A percentile compares a stretch with the other conserved stretches of the same genome.
Evolutionary conservation across 192 early-diverging fungal species (phyloP).

Genomic region (Coemansia sp.): DNA sequence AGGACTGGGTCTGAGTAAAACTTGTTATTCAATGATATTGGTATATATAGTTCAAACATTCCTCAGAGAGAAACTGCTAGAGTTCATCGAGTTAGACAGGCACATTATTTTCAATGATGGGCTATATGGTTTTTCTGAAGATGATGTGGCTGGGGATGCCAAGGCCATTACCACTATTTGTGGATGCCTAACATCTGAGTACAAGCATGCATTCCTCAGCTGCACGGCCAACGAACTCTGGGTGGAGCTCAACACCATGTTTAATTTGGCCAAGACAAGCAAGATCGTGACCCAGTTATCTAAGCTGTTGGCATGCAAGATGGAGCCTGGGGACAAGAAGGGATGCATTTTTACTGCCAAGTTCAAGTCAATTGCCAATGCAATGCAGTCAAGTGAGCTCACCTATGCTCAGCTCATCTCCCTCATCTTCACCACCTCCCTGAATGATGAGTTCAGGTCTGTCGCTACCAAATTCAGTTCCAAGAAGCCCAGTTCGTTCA

Average conservation of each 20-base stretch:
- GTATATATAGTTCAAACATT: too few species aligned
- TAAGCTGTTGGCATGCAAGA: neutral
- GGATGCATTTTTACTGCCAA: neutral
- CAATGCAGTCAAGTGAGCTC: too few species aligned
- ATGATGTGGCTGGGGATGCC: too few species aligned
- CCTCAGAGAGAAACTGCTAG: too few species aligned
- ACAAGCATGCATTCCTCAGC: neutral
- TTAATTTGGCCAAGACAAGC: neutral
- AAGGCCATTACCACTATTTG: neutral
- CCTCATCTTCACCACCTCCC: neutral
- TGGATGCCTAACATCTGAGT: neutral
- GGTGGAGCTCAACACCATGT: neutral
- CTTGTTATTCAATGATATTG: too few species aligned
- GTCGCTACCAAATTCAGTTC: neutral
- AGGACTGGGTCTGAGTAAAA: too few species aligned
- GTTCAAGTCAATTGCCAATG: too few species aligned
- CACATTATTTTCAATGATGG: too few species aligned
- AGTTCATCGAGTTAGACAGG: too few species aligned
- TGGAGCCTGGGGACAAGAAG: neutral
- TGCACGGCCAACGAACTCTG: neutral
- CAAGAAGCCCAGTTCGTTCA: neutral
- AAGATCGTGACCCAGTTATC: neutral
- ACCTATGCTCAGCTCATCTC: neutral
- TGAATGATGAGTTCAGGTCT: neutral
- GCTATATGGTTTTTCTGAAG: too few species aligned